These are phyloP conservation scores for Alternaria tenuissima DNA, from an alignment of 2,329 filamentous ascomycete genomes.

Conservation along the genomic window DNA sequence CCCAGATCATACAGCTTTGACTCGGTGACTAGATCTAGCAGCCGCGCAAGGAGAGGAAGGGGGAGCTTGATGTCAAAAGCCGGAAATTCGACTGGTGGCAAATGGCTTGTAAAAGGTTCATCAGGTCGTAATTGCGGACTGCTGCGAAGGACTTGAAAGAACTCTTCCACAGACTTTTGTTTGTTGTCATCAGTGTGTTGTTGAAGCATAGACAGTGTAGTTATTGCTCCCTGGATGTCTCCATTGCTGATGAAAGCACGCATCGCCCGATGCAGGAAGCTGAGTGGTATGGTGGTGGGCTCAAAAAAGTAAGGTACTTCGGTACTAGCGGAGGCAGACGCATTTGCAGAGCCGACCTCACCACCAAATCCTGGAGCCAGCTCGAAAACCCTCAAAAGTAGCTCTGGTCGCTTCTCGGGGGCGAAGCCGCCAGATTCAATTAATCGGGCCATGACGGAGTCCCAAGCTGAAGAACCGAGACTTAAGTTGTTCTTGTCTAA, in stretches of 20 bases:
- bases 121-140: constrained; percentile 22
- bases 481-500: constrained; percentile 50
- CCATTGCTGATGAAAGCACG: constrained; percentile 51
- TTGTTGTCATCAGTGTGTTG: constrained; percentile 56
- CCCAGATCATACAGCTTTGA: constrained; percentile 59
- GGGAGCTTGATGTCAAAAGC: constrained; percentile 58
- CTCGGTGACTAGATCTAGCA: constrained; percentile 61
- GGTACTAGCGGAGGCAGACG: constrained; percentile 27
- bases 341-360: constrained; percentile 50
- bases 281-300: constrained; percentile 53
- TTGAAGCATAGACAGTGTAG: constrained; percentile 50
- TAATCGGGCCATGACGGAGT: constrained; percentile 59
- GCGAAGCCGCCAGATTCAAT: constrained; percentile 58
- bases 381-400: constrained; percentile 52
- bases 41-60: constrained; percentile 56
- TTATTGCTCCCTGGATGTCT: constrained; percentile 50
- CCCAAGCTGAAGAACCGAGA: constrained; percentile 55
- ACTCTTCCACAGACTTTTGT: constrained; percentile 51
- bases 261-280: constrained; percentile 55
- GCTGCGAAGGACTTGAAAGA: constrained; percentile 49
- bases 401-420: constrained; percentile 55
- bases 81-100: constrained; percentile 54
- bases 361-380: constrained; percentile 53
- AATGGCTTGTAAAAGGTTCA: constrained; percentile 36
- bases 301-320: constrained; percentile 55